phyloP scores from a whole-genome alignment of 2,329 filamentous ascomycete genomes.

The Cercospora beticola region DNA sequence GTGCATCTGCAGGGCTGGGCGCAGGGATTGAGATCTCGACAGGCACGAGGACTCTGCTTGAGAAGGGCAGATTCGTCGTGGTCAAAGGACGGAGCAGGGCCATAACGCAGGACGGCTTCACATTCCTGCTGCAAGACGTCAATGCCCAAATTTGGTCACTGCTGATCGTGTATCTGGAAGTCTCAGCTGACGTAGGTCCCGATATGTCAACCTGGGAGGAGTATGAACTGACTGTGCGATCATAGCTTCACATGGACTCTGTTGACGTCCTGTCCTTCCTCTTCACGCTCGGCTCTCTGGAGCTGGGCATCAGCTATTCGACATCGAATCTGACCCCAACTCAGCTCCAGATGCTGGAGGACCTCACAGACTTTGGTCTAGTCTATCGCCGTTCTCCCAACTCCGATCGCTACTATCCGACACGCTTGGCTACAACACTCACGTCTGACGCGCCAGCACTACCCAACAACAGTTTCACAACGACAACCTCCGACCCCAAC shows the following conservation, averaged over 20 bases:
- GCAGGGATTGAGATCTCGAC: conserved; percentile 54
- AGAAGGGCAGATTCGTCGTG: conserved; percentile 78
- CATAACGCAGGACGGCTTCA: conserved; percentile 92
- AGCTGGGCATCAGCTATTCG: conserved; percentile 88
- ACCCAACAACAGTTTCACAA: conserved; percentile 65
- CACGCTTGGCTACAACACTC: conserved; percentile 87
- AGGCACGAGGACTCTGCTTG: conserved; percentile 80
- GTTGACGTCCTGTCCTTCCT: conserved; percentile 95
- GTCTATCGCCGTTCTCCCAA: conserved; percentile 62
- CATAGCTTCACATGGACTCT: conserved; percentile 69
- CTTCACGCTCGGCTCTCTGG: conserved; percentile 89
- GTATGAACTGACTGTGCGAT: not conserved
- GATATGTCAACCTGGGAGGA: not conserved
- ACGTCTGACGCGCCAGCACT: conserved; percentile 74
- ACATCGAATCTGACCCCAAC: conserved; percentile 78
- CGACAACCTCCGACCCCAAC: conserved; percentile 51
- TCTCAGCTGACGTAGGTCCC: conserved; percentile 52
- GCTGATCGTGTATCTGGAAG: conserved; percentile 87
- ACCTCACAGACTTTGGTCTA: conserved; percentile 88
- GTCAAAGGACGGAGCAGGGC: conserved; percentile 43
- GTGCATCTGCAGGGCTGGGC: conserved; percentile 56
- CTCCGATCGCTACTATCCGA: conserved; percentile 72
- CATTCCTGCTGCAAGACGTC: conserved; percentile 88
- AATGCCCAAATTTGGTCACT: conserved; percentile 98
- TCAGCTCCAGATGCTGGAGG: conserved; percentile 84